These are phyloP conservation scores for Fraxinus velutina DNA, from an alignment of 305 asterid species.

Conservation along the genomic window DNA sequence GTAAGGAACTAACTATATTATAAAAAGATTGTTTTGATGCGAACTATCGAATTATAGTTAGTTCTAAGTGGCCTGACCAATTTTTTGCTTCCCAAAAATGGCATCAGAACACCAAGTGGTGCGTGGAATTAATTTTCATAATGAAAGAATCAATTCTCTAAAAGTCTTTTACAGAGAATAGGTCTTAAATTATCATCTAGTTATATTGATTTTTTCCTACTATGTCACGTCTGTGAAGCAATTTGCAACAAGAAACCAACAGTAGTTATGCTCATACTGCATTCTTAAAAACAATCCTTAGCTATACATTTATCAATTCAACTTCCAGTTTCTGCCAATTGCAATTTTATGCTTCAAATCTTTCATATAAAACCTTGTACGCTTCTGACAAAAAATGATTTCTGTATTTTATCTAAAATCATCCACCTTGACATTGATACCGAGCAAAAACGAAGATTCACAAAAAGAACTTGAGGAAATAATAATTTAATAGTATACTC, in stretches of 20 bases:
- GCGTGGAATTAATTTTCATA: background rate
- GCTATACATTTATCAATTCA: background rate
- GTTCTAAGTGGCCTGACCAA: background rate
- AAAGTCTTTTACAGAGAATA: background rate
- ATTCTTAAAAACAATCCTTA: background rate
- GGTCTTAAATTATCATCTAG: background rate
- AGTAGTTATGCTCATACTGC: background rate
- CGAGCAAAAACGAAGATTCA: background rate
- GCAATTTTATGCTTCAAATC: slow-evolving; percentile 7
- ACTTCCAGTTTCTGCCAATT: background rate
- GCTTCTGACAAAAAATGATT: background rate
- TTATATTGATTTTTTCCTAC: background rate
- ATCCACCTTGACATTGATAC: background rate
- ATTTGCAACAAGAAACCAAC: background rate
- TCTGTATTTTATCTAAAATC: background rate
- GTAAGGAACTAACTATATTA: background rate
- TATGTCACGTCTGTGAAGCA: background rate
- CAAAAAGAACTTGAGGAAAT: slow-evolving; percentile 7
- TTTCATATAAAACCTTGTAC: background rate
- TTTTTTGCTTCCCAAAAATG: background rate
- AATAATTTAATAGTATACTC: background rate
- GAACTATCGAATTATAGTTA: background rate
- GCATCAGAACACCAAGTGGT: background rate
- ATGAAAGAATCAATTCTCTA: background rate
- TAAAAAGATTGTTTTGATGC: background rate